A percentile compares a stretch with the other conserved stretches of the same genome.
phyloP scores from a whole-genome alignment of 108 stramenopile genomes.

The Epipyxis sp. region DNA sequence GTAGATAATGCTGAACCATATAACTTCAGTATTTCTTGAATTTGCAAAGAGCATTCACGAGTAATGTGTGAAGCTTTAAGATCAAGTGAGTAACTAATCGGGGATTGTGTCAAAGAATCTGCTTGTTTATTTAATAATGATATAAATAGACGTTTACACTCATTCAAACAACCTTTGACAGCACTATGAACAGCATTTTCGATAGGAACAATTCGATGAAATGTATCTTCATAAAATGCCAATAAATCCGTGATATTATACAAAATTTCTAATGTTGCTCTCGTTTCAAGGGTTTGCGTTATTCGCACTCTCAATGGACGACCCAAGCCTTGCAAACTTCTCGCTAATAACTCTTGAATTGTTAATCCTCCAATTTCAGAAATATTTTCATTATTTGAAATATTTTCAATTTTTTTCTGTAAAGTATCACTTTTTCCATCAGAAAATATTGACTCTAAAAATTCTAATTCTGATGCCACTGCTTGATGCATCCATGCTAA shows the following conservation, averaged over 20 bases:
- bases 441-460: not conserved
- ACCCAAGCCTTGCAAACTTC: not conserved
- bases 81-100: not conserved
- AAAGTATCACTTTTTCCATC: not conserved
- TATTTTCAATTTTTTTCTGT: not conserved
- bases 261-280: not conserved
- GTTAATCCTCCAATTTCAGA: not conserved
- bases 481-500: conserved; percentile 19
- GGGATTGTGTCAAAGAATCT: not conserved
- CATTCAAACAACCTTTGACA: not conserved
- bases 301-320: conserved; percentile 16
- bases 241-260: conserved; percentile 11
- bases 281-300: conserved; percentile 2
- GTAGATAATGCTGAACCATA: not conserved
- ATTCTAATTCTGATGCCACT: conserved; percentile 8
- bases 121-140: not conserved
- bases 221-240: not conserved
- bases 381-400: not conserved
- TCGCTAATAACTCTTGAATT: conserved; percentile 1
- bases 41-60: not conserved
- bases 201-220: not conserved
- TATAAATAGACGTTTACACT: conserved; percentile 4
- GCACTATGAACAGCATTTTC: conserved; percentile 15
- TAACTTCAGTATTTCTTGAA: not conserved
- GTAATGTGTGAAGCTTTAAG: not conserved